Evolutionary conservation across 2,329 filamentous ascomycete genomes (phyloP), one percentile per base, ranked within the genome.

Genomic region (Exophiala phaeomuriformis): DNA sequence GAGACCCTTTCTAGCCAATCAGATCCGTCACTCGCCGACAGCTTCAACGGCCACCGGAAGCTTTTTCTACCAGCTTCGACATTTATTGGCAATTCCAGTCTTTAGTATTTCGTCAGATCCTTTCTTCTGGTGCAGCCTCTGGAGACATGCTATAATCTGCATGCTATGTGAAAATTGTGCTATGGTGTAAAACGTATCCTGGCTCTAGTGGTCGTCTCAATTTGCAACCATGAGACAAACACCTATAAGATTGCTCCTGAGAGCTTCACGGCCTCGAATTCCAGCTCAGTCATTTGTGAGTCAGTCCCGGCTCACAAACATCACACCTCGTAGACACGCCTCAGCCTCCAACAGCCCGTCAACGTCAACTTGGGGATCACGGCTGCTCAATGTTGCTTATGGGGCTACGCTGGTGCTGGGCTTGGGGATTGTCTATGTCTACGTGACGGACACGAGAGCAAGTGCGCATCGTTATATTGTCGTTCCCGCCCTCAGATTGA

Each of bases 371-470:
- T 41, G 12, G 12, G 12, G 39, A 5, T 75, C 72, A 2, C 71
- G 74, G 42, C 62, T 76, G 9, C 74, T 73, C 58, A 78, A 77
- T 62, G 54, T 78, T 55, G 56, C 80, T 36, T 77, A 75, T 55
- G 78, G 80, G 46, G 78, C 80, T 19, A 72, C 78, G 1, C 62
- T 84, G 40, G 69, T 77, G 1, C 61, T 83, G 4, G 69, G 70
- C 4, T 59, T 74, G 9, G 63, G 71, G 40, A 71, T 77, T 43
- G 71, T 75, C 41, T 88, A 85, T 67, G 69, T 86, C 58, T 89
- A 89, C 65, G 71, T 75, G n/a, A 89, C 85, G 50, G 86, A 90
- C 67, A 89, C 85, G 4, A 77, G 86, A 57, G 82, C 85, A 40
- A 85, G 82, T 53, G 66, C 84, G 54, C 85, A 90, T 69, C 79